Percentiles rank a stretch among this genome's conserved stretches.
Evolutionary conservation across 2,329 filamentous ascomycete species (phyloP).

Genomic region (Zymoseptoria crescenta): DNA sequence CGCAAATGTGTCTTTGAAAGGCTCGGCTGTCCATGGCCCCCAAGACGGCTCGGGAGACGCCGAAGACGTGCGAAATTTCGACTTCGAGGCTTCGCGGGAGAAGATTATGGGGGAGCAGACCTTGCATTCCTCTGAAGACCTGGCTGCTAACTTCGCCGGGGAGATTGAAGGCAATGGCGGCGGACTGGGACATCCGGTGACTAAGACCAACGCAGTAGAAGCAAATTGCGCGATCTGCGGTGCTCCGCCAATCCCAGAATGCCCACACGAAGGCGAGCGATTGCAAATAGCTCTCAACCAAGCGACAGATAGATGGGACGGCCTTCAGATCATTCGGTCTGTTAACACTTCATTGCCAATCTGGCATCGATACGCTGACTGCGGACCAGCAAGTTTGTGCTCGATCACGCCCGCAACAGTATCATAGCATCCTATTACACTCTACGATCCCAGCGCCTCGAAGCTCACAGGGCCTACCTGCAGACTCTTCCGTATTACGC

Average conservation of each 20-base stretch:
- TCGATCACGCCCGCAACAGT: conserved; percentile 38
- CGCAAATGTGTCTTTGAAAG: too few relatives aligned
- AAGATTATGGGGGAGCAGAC: too few relatives aligned
- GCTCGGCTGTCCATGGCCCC: too few relatives aligned
- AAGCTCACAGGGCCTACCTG: conserved; percentile 37
- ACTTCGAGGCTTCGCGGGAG: too few relatives aligned
- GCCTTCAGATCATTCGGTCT: conserved; percentile 23
- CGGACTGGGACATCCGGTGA: too few relatives aligned
- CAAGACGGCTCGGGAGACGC: too few relatives aligned
- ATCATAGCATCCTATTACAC: conserved; percentile 38
- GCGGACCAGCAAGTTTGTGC: conserved; percentile 38
- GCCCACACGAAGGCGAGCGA: conserved; percentile 28
- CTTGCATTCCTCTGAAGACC: too few relatives aligned
- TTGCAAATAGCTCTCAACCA: conserved; percentile 28
- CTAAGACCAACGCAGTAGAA: too few relatives aligned
- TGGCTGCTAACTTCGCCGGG: too few relatives aligned
- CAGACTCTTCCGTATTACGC: conserved; percentile 40
- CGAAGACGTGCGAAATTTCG: too few relatives aligned
- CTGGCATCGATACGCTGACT: neutral
- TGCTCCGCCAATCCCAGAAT: conserved; percentile 26
- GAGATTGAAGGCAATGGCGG: too few relatives aligned
- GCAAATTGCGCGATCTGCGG: conserved; percentile 32
- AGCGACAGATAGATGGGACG: conserved; percentile 25
- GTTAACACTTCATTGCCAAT: neutral
- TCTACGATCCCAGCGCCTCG: conserved; percentile 33